Evolutionary conservation across 768 basidiomycete genomes (phyloP).

Genomic region (Cyathus striatus): DNA sequence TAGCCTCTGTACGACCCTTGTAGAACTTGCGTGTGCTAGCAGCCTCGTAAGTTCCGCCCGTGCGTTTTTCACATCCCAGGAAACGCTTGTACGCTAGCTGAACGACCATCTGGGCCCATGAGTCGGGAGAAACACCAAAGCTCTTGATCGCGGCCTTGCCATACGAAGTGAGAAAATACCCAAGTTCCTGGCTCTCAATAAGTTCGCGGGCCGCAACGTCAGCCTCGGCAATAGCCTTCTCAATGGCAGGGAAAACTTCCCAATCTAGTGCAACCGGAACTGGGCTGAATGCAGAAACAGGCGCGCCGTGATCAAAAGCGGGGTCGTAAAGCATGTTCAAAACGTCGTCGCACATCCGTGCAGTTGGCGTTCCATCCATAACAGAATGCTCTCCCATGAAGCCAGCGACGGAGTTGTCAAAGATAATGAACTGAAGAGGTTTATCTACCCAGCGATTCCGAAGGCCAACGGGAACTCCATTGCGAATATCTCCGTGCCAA

Average conservation of each 20-base stretch:
- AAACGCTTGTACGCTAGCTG: slow-evolving; percentile 86
- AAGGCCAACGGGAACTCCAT: slow-evolving; percentile 48
- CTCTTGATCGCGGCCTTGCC: slow-evolving; percentile 85
- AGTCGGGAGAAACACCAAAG: slow-evolving; percentile 88
- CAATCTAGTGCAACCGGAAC: slow-evolving; percentile 57
- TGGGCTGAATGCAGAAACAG: slow-evolving; percentile 14
- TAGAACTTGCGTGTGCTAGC: slow-evolving; percentile 85
- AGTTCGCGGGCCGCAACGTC: slow-evolving; percentile 52
- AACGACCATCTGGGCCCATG: slow-evolving; percentile 90
- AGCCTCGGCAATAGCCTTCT: slow-evolving; percentile 51
- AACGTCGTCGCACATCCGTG: slow-evolving; percentile 66
- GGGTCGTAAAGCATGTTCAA: slow-evolving; percentile 54
- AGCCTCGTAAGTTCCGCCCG: slow-evolving; percentile 89
- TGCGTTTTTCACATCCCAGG: slow-evolving; percentile 43
- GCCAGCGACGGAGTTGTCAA: slow-evolving; percentile 76
- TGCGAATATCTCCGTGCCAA: slow-evolving; percentile 75
- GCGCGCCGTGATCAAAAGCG: slow-evolving; percentile 57
- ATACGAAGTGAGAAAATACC: slow-evolving; percentile 63
- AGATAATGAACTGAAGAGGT: slow-evolving; percentile 82
- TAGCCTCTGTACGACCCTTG: slow-evolving; percentile 93
- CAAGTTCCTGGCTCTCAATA: slow-evolving; percentile 57
- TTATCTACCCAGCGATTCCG: slow-evolving; percentile 88
- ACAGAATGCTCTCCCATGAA: slow-evolving; percentile 91
- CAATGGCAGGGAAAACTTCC: slow-evolving; percentile 43
- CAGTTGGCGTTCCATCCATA: slow-evolving; percentile 87